A percentile compares a stretch with the other conserved stretches of the same genome.
Conservation (phyloP, 2,329 filamentous ascomycete species). For the Exophiala sp. region DNA sequence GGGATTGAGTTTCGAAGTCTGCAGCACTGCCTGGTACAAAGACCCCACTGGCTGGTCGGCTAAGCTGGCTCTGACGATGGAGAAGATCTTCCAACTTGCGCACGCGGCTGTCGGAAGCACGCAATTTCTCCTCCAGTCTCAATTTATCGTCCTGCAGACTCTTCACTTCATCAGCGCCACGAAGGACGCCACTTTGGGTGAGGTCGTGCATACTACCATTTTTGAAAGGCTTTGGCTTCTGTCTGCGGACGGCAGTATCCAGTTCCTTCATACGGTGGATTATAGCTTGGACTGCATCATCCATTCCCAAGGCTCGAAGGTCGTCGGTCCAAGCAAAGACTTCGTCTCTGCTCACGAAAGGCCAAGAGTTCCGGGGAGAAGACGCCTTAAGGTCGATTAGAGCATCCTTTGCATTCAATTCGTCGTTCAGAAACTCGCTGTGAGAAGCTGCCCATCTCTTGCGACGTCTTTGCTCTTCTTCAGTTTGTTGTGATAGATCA, state of each 20-base stretch:
- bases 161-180: slow-evolving; percentile 75
- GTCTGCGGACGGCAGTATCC: slow-evolving; percentile 77
- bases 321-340: slow-evolving; percentile 68
- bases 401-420: slow-evolving; percentile 41
- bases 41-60: slow-evolving; percentile 51
- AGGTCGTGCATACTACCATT: slow-evolving; percentile 93
- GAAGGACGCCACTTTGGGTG: slow-evolving; percentile 78
- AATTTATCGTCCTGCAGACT: slow-evolving; percentile 79
- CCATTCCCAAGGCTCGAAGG: slow-evolving; percentile 63
- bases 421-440: slow-evolving; percentile 26
- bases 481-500: slow-evolving; percentile 86
- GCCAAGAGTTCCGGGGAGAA: slow-evolving; percentile 78
- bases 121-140: slow-evolving; percentile 69
- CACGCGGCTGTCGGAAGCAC: slow-evolving; percentile 83
- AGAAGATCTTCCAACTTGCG: slow-evolving; percentile 87
- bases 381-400: slow-evolving; percentile 83
- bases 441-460: slow-evolving; percentile 73
- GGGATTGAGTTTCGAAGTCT: slow-evolving; percentile 30
- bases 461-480: slow-evolving; percentile 84
- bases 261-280: slow-evolving; percentile 74
- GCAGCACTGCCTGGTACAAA: slow-evolving; percentile 42
- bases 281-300: slow-evolving; percentile 67
- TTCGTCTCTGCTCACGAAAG: slow-evolving; percentile 69
- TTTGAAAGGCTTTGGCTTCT: slow-evolving; percentile 85
- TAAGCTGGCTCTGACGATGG: slow-evolving; percentile 69